phyloP scores from a whole-genome alignment of 2,329 filamentous ascomycete genomes.

The Fusarium burgessii region DNA sequence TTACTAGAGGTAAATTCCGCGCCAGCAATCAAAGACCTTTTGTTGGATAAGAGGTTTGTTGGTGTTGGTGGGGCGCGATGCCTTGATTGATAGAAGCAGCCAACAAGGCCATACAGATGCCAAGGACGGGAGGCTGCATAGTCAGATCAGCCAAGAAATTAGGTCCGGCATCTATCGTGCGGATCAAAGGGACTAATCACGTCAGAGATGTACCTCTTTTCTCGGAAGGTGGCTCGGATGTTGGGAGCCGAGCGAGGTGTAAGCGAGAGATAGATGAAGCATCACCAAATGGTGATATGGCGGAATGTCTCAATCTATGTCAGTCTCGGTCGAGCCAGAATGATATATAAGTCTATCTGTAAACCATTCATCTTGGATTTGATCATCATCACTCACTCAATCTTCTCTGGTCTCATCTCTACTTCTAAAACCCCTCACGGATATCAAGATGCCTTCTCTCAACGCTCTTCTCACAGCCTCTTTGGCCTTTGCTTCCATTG shows the following conservation, averaged over 20 bases:
- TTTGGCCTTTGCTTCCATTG: slow-evolving; percentile 39
- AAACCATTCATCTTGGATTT: neutral
- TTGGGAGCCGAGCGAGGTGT: slow-evolving; percentile 17
- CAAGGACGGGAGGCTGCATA: slow-evolving; percentile 32
- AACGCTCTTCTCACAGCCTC: slow-evolving; percentile 32
- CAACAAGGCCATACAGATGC: slow-evolving; percentile 27
- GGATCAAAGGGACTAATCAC: neutral
- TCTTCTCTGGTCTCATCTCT: neutral
- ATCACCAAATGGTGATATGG: neutral
- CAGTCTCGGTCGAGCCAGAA: too few relatives aligned
- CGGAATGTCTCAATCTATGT: neutral
- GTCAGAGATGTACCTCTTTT: slow-evolving; percentile 3
- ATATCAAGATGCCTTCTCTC: slow-evolving; percentile 15
- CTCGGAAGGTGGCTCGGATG: slow-evolving; percentile 23
- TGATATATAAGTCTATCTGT: neutral
- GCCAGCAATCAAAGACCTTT: neutral
- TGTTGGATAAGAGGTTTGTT: neutral
- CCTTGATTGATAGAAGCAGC: neutral
- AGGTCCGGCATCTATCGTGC: slow-evolving; percentile 3
- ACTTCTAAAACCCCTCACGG: neutral
- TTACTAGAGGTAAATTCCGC: neutral
- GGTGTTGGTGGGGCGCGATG: neutral
- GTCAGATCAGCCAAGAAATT: slow-evolving; percentile 8
- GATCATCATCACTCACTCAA: slow-evolving; percentile 2
- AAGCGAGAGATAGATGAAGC: slow-evolving; percentile 2